Conservation (phyloP, 1,284 basidiomycete species). For the Fomitopsis schrenkii region DNA sequence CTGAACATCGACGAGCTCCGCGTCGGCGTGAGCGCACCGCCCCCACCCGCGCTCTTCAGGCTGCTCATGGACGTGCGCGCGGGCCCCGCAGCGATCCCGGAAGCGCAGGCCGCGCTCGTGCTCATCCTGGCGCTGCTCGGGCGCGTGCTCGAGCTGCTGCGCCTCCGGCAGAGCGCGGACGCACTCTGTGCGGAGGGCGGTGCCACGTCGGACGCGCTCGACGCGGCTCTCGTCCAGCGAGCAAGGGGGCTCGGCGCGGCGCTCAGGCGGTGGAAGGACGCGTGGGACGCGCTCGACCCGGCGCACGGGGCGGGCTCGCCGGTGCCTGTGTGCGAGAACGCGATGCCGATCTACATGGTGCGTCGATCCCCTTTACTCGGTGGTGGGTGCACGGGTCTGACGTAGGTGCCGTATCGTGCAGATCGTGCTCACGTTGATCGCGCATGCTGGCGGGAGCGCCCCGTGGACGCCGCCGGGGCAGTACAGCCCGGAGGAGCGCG, state of each 20-base stretch:
- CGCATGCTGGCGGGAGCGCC: not conserved
- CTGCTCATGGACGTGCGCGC: not conserved
- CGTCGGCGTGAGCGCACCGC: not conserved
- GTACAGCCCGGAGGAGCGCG: not conserved
- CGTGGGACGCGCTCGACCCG: slow-evolving; percentile 1
- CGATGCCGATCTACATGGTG: slow-evolving; percentile 2
- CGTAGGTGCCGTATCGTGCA: not conserved
- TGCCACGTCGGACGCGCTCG: not conserved
- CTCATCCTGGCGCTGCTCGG: not conserved
- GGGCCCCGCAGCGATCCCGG: not conserved
- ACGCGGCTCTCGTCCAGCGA: not conserved
- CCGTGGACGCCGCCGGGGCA: not conserved
- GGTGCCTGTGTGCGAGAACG: not conserved
- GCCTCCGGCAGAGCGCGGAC: slow-evolving; percentile 1
- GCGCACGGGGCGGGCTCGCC: not conserved
- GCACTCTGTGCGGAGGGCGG: not conserved
- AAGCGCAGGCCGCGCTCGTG: not conserved
- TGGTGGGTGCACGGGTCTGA: not conserved
- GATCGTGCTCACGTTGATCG: slow-evolving; percentile 1
- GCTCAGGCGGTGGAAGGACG: not conserved
- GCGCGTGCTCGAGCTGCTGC: slow-evolving; percentile 2
- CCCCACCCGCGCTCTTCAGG: not conserved
- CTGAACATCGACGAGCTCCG: slow-evolving; percentile 2
- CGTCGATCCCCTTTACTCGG: not conserved
- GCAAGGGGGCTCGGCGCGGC: not conserved